phyloP scores from a whole-genome alignment of 768 basidiomycete genomes.

The Neoboletus brunneissimus region DNA sequence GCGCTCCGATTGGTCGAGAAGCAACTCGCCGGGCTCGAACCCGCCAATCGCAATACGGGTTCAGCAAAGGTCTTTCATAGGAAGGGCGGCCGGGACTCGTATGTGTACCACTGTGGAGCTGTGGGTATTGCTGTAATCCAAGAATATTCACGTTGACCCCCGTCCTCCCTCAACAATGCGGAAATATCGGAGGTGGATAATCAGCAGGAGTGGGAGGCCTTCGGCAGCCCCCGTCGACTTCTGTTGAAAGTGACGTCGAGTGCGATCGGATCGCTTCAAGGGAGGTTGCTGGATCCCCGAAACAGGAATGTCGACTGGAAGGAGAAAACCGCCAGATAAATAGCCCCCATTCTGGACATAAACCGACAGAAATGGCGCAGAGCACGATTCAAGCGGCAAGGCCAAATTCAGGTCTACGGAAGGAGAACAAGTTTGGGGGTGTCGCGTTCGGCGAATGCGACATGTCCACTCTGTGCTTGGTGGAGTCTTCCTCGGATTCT shows the following conservation, averaged over 20 bases:
- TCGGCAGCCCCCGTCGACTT: no score
- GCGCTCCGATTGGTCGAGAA: no score
- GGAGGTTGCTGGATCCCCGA: background rate
- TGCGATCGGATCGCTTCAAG: background rate
- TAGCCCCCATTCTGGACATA: no score
- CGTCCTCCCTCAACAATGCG: background rate
- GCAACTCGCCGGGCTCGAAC: no score
- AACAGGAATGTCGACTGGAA: no score
- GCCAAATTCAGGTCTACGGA: background rate
- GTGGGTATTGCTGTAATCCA: background rate
- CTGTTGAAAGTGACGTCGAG: no score
- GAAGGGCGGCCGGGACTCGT: background rate
- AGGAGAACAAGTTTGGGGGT: background rate
- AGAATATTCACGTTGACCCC: background rate
- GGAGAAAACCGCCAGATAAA: background rate
- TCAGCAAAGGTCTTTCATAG: background rate
- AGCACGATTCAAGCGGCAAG: background rate
- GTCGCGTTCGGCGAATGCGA: background rate
- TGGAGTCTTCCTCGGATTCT: background rate
- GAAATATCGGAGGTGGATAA: background rate
- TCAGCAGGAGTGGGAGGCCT: no score
- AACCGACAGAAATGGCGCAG: background rate
- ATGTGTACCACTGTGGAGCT: background rate
- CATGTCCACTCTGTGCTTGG: background rate
- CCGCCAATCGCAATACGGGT: no score